Percentiles rank a stretch among this genome's conserved stretches.
These are phyloP conservation scores for Casuarina glauca DNA, from an alignment of 306 rosid genomes.

Conservation along the genomic window DNA sequence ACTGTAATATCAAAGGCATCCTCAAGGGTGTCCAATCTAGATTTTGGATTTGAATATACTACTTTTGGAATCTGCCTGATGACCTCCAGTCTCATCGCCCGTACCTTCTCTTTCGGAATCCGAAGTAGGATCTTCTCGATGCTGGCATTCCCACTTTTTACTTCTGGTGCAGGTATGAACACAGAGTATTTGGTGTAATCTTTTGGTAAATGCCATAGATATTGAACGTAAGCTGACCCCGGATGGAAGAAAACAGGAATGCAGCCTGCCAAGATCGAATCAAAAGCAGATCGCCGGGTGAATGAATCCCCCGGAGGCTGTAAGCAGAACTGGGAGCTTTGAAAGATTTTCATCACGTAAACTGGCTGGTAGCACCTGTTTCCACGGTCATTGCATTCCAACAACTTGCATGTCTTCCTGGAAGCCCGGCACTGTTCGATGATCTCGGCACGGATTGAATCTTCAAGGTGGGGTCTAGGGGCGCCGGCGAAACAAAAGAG, in stretches of 20 bases:
- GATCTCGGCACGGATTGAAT: slow-evolving; percentile 45
- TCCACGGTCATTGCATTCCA: slow-evolving; percentile 33
- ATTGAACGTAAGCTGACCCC: slow-evolving; percentile 49
- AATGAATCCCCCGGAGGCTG: slow-evolving; percentile 54
- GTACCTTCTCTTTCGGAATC: slow-evolving; percentile 27
- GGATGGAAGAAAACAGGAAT: slow-evolving; percentile 54
- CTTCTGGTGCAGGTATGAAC: slow-evolving; percentile 22
- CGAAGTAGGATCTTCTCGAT: slow-evolving; percentile 26
- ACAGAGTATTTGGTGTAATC: slow-evolving; percentile 39
- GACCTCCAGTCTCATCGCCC: slow-evolving; percentile 41
- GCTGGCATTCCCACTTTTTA: slow-evolving; percentile 29
- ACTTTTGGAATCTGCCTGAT: slow-evolving; percentile 39
- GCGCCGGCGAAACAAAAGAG: slow-evolving; percentile 49
- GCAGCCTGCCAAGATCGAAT: slow-evolving; percentile 52
- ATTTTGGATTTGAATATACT: slow-evolving; percentile 38
- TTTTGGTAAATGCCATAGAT: slow-evolving; percentile 45
- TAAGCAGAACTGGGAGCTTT: slow-evolving; percentile 47
- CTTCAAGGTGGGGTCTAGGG: slow-evolving; percentile 35
- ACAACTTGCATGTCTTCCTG: slow-evolving; percentile 31
- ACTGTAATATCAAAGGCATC: slow-evolving; percentile 52
- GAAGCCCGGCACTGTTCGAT: slow-evolving; percentile 41
- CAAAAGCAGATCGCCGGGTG: slow-evolving; percentile 48
- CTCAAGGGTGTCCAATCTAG: slow-evolving; percentile 31
- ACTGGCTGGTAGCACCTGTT: slow-evolving; percentile 43
- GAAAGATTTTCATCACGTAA: slow-evolving; percentile 47